phyloP scores from a whole-genome alignment of 352 stramenopile species.

The Phytophthora pinifolia region DNA sequence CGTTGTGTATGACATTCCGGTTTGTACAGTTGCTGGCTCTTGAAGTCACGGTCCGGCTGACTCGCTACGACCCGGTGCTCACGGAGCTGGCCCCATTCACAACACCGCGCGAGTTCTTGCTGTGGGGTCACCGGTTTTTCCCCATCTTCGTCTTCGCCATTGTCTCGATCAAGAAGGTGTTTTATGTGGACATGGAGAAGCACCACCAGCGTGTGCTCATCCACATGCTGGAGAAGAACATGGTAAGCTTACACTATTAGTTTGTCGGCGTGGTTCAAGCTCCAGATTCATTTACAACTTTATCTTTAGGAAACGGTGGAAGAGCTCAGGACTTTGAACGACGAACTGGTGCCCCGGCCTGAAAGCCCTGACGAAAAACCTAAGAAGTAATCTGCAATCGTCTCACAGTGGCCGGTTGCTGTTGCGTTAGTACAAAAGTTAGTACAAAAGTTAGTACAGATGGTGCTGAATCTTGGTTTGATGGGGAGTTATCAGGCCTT shows the following conservation, averaged over 20 bases:
- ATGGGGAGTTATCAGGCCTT: slow-evolving; percentile 6
- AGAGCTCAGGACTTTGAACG: slow-evolving; percentile 26
- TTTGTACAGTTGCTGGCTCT: slow-evolving; percentile 44
- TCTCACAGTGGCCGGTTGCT: not conserved
- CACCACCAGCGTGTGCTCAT: slow-evolving; percentile 46
- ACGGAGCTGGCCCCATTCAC: slow-evolving; percentile 42
- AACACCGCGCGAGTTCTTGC: slow-evolving; percentile 59
- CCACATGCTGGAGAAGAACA: slow-evolving; percentile 57
- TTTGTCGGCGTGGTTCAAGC: not conserved
- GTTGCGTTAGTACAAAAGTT: slow-evolving; percentile 10
- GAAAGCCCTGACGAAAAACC: slow-evolving; percentile 12
- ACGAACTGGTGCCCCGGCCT: slow-evolving; percentile 20
- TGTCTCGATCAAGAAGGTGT: slow-evolving; percentile 51
- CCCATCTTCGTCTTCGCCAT: slow-evolving; percentile 45
- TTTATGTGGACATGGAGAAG: slow-evolving; percentile 63
- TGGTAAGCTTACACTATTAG: slow-evolving; percentile 25
- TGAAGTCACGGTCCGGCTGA: slow-evolving; percentile 53
- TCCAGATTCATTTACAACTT: not conserved
- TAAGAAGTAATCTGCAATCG: slow-evolving; percentile 9
- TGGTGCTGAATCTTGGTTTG: slow-evolving; percentile 13
- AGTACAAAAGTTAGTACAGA: slow-evolving; percentile 16
- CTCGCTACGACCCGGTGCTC: slow-evolving; percentile 58
- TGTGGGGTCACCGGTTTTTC: slow-evolving; percentile 58
- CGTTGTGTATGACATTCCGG: not conserved
- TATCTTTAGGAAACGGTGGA: slow-evolving; percentile 31